Evolutionary conservation across 495 filamentous ascomycete species (phyloP).

Genomic region (Cercophora sp.): DNA sequence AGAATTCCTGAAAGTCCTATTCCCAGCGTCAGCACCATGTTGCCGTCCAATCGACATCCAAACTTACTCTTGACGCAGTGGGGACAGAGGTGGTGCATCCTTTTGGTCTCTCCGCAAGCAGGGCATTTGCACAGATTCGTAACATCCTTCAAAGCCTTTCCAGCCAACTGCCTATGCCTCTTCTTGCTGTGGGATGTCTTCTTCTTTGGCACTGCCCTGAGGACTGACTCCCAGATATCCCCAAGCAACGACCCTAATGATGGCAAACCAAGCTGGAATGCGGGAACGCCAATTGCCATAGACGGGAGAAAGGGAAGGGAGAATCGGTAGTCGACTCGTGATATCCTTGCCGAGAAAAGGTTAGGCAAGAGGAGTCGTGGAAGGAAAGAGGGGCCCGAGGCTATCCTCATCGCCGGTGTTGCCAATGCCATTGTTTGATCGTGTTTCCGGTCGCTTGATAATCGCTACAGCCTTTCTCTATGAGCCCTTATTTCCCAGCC

Average conservation of each 20-base stretch:
- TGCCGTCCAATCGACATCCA: too few species aligned
- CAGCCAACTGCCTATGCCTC: conserved; percentile 85
- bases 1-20: conserved; percentile 35
- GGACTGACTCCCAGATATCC: conserved; percentile 86
- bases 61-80: conserved; percentile 57
- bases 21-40: conserved; percentile 7
- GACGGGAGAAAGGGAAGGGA: conserved; percentile 45
- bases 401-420: conserved; percentile 32
- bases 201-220: conserved; percentile 95
- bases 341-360: conserved; percentile 38
- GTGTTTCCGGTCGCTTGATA: too few species aligned
- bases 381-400: conserved; percentile 23
- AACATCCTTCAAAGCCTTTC: conserved; percentile 88
- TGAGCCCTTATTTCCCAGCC: too few species aligned
- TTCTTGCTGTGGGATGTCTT: conserved; percentile 98
- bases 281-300: conserved; percentile 48
- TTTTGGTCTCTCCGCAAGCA: conserved; percentile 80
- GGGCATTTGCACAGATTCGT: conserved; percentile 81
- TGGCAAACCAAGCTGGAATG: conserved; percentile 52
- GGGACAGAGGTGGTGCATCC: conserved; percentile 81
- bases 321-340: conserved; percentile 35
- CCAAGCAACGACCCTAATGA: conserved; percentile 53
- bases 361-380: conserved; percentile 36
- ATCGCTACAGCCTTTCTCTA: too few species aligned
- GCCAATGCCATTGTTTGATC: conserved; percentile 40